phyloP scores from a whole-genome alignment of 2,329 filamentous ascomycete species.

The Colletotrichum costaricense region DNA sequence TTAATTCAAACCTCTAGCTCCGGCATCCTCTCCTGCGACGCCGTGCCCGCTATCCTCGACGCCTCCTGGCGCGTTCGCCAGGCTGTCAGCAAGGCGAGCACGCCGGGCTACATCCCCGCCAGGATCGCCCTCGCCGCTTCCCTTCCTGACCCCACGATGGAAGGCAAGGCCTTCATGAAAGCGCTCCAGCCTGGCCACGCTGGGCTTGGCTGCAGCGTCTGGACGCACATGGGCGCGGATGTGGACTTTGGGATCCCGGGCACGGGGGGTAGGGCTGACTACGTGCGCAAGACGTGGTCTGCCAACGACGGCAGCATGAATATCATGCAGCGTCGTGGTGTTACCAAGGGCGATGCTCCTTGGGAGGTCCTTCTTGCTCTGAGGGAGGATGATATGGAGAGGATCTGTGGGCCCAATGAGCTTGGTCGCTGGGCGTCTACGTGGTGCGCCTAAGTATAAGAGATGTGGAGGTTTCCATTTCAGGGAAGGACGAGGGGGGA shows the following conservation, averaged over 20 bases:
- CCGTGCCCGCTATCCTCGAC: not conserved
- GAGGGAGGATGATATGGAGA: conserved; percentile 19
- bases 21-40: not conserved
- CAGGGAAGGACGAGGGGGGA: too few relatives aligned
- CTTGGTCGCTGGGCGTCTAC: conserved; percentile 11
- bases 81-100: not conserved
- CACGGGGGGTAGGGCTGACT: conserved; percentile 4
- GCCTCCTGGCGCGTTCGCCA: conserved; percentile 18
- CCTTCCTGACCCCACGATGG: conserved; percentile 3
- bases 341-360: conserved; percentile 8
- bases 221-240: conserved; percentile 31
- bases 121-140: conserved; percentile 16
- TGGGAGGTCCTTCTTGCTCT: conserved; percentile 27
- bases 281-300: conserved; percentile 31
- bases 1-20: not conserved
- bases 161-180: conserved; percentile 2
- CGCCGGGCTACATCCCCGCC: conserved; percentile 7
- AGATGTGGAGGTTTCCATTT: not conserved
- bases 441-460: not conserved
- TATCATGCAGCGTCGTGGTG: conserved; percentile 22
- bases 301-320: conserved; percentile 29
- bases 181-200: conserved; percentile 9
- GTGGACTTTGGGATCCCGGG: conserved; percentile 29
- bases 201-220: conserved; percentile 23
- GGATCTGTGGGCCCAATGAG: not conserved